Base-by-base conservation (phyloP, 2,329 filamentous ascomycete genomes). In the Aspergillus melleus region DNA sequence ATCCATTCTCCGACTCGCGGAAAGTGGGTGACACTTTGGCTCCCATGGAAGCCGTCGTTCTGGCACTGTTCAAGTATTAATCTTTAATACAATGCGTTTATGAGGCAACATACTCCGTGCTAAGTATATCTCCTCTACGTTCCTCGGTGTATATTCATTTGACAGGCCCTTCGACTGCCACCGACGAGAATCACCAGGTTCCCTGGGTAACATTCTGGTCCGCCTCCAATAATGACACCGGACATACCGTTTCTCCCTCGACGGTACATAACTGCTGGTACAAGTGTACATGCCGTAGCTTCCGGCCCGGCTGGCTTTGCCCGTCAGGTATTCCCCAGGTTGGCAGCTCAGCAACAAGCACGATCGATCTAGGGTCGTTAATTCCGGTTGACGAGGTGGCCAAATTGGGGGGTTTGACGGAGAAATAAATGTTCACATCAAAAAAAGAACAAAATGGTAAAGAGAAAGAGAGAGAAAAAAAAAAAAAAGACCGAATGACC, bases 1-100 rank as follows among this genome's bases (percentile, higher is more conserved):
- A 29, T 29, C 26, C 60, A 68, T 66, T 61, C 61, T 65, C 67
- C 68, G 70, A 68, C 32, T 49, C 54, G 47, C 9, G 32, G 30
- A 32, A 36, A 51, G 49, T 55, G 49, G 55, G 19, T 59, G 52
- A 55, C 53, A 61, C 52, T 55, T 57, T 24, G 19, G 52, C 26
- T 58, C 47, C 57, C 57, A 51, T 58, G 57, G 52, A 54, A 55
- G 47, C 24, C 11, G 32, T 29, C 26, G 36, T 22, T 29, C 26
- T 29, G 26, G 26, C 26, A 49, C 42, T n/a, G 22, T 22, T 20
- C 19, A 11, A 11, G 19, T 47, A 29, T 12, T 24, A 2, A 16
- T 8, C 10, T 19, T 24, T 12, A 22, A 10, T 20, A 47, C 44
- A 47, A 47, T 47, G 44, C 16, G 36, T 42, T 42, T 42, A 8